phyloP scores from a whole-genome alignment of 192 early-diverging fungal species.

The Gonapodya sp. region DNA sequence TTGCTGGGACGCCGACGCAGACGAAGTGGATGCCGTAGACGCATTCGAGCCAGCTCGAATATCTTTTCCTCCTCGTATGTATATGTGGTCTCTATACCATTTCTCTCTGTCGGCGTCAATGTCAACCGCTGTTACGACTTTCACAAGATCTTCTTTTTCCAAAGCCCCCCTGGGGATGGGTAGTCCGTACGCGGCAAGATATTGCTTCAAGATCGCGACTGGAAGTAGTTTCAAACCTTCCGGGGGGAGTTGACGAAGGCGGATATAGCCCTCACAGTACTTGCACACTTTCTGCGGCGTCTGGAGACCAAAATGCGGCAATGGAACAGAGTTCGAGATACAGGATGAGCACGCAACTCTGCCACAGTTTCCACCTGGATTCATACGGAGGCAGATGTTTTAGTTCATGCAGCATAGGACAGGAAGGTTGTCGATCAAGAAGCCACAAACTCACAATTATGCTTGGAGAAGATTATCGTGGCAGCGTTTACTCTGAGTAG shows the following conservation, averaged over 20 bases:
- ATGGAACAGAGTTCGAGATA: not conserved
- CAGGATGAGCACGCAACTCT: not conserved
- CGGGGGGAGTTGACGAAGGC: slow-evolving; percentile 10
- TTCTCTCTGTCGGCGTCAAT: not conserved
- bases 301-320: slow-evolving; percentile 16
- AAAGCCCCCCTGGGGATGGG: slow-evolving; percentile 10
- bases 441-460: not conserved
- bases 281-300: slow-evolving; percentile 15
- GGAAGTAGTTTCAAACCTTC: slow-evolving; percentile 15
- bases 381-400: too few species aligned
- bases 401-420: too few species aligned
- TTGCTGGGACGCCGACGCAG: not conserved
- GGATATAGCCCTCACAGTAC: slow-evolving; percentile 13
- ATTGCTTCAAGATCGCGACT: slow-evolving; percentile 19
- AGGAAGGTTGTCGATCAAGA: not conserved
- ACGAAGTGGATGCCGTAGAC: not conserved
- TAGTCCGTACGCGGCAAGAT: slow-evolving; percentile 20
- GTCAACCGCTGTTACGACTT: slow-evolving; percentile 11
- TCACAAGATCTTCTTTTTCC: slow-evolving; percentile 24
- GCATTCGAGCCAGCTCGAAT: not conserved
- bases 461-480: too few species aligned
- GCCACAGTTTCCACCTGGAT: not conserved
- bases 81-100: not conserved
- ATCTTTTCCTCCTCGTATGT: slow-evolving; percentile 12
- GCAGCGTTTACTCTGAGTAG: too few species aligned